Base-by-base conservation (phyloP, 306 rosid species). In the Pterocarpus macrocarpus region DNA sequence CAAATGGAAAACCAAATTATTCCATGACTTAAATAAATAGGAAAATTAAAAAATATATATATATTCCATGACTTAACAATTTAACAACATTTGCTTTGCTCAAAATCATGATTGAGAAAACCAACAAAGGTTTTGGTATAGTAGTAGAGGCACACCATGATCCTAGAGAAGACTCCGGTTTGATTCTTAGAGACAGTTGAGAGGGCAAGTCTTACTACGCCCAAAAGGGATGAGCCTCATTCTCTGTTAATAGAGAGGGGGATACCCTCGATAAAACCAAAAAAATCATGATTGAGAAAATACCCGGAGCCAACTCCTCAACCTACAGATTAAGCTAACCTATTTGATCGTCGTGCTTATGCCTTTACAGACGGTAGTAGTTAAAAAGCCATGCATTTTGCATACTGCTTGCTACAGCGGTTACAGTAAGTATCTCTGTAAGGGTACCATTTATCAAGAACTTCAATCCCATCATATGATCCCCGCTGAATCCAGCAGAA, bases 401-500 rank as follows among this genome's bases (percentile, higher is more conserved):
- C 84, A 77, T 77, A 73, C 86, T 69, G 70, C 71, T 41, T 58
- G 68, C 86, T 62, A 79, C 69, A 76, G 66, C 53, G 74, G 65
- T 77, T 73, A 71, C 79, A 8, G 78, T 69, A 75, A 71, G 82
- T 71, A 73, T 84, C 73, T 87, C 82, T 56, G 4, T 33, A 68
- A 52, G 63, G 74, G 80, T 38, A 45, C 70, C 78, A 56, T 45
- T 73, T 45, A 5, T 59, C 58, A 13, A 44, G 64, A 28, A 56
- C 70, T 86, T 69, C 78, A 75, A 62, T 88, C 85, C 93, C 67
- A 86, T 67, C 89, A 85, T 84, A 36, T 91, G 75, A 84, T 88
- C 59, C 92, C 96, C 0, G 89, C 98, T 36, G 94, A 89, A 84
- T 93, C 98, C 93, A 91, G 75, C 11, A 95, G 95, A 44, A 87